Evolutionary conservation across 805 yeast genomes (phyloP).

Genomic region (Pichia nanzhaoensis): DNA sequence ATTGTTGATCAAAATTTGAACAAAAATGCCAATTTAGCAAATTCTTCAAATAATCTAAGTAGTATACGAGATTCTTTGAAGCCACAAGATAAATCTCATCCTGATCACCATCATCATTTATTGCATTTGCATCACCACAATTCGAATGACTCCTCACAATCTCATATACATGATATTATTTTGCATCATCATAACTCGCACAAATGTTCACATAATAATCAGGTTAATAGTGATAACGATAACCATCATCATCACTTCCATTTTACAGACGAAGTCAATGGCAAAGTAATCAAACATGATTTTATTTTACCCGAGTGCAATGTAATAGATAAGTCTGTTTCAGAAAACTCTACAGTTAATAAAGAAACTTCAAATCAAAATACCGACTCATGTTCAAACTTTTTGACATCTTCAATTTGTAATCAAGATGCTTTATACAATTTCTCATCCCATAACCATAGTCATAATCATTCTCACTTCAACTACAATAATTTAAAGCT

Average conservation of each 20-base stretch:
- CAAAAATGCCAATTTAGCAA: not conserved
- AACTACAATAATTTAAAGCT: not conserved
- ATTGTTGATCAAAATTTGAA: not conserved
- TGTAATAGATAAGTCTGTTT: too few relatives aligned
- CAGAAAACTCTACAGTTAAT: not conserved
- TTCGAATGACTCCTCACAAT: constrained; percentile 5
- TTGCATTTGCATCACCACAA: constrained; percentile 16
- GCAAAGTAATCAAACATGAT: constrained; percentile 23
- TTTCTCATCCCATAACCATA: not conserved
- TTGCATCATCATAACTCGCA: constrained; percentile 14
- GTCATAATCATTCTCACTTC: not conserved
- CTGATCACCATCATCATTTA: constrained; percentile 15
- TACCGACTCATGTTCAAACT: constrained; percentile 7
- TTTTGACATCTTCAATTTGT: constrained; percentile 11
- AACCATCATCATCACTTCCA: constrained; percentile 31
- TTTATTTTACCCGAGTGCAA: constrained; percentile 24
- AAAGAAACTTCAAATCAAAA: not conserved
- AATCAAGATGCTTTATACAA: not conserved
- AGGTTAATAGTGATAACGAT: too few relatives aligned
- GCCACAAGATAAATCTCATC: not conserved
- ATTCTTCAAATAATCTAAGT: not conserved
- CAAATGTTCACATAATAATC: constrained; percentile 3
- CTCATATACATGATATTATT: constrained; percentile 16
- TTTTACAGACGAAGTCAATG: constrained; percentile 24
- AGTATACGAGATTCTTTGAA: constrained; percentile 6